Evolutionary conservation across 1,284 basidiomycete species (phyloP).

Genomic region (Ganoderma lucidum): DNA sequence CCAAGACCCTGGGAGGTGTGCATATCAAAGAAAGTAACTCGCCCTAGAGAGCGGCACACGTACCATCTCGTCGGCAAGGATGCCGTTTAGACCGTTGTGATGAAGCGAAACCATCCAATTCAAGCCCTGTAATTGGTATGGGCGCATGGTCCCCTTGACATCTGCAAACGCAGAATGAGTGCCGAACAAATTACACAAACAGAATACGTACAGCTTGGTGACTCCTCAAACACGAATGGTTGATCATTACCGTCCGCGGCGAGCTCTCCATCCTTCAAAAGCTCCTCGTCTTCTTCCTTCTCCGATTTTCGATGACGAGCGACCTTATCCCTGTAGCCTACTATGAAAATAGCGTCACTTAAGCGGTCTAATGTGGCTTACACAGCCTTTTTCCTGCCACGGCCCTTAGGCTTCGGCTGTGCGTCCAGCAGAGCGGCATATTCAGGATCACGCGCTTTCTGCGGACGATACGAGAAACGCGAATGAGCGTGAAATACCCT

Average conservation of each 20-base stretch:
- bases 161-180: slow-evolving; percentile 53
- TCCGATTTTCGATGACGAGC: slow-evolving; percentile 94
- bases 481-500: background rate
- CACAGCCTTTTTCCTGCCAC: slow-evolving; percentile 82
- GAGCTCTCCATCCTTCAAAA: slow-evolving; percentile 87
- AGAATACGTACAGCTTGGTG: slow-evolving; percentile 78
- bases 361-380: slow-evolving; percentile 47
- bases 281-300: slow-evolving; percentile 97
- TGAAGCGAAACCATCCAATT: slow-evolving; percentile 98
- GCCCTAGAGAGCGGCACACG: slow-evolving; percentile 26
- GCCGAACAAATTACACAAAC: background rate
- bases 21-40: slow-evolving; percentile 5
- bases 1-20: slow-evolving; percentile 81
- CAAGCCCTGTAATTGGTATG: slow-evolving; percentile 95
- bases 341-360: background rate
- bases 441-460: slow-evolving; percentile 93
- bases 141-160: slow-evolving; percentile 90
- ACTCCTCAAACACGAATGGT: slow-evolving; percentile 92
- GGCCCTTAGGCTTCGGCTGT: slow-evolving; percentile 82
- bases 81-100: slow-evolving; percentile 94
- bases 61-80: slow-evolving; percentile 95
- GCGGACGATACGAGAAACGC: slow-evolving; percentile 13
- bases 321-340: slow-evolving; percentile 66
- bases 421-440: slow-evolving; percentile 91
- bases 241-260: slow-evolving; percentile 85